Conservation (phyloP, 2,329 filamentous ascomycete genomes). For the Trichophyton schoenleinii region DNA sequence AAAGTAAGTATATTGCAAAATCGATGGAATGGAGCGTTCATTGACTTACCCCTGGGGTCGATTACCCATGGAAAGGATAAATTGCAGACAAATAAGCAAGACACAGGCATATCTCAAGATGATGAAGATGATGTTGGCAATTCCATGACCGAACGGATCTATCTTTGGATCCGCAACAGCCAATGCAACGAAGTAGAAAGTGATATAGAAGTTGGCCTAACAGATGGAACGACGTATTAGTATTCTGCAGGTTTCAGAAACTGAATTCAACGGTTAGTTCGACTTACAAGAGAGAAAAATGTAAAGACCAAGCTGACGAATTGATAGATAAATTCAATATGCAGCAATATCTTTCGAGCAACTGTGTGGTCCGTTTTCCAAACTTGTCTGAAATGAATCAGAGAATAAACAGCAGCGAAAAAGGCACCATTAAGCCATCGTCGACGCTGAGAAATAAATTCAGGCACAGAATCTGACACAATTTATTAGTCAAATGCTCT, state of each 20-base stretch:
- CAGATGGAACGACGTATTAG: constrained; percentile 10
- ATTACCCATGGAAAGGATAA: constrained; percentile 92
- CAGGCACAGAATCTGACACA: constrained; percentile 67
- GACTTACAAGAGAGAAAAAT: constrained; percentile 68
- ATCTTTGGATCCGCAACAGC: constrained; percentile 65
- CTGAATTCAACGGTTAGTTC: neutral
- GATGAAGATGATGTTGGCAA: constrained; percentile 74
- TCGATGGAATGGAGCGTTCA: neutral
- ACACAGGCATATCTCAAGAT: constrained; percentile 75
- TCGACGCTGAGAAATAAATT: constrained; percentile 92
- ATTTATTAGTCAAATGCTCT: constrained; percentile 1
- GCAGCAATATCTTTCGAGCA: constrained; percentile 75
- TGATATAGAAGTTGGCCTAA: constrained; percentile 90
- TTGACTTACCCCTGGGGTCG: constrained; percentile 63
- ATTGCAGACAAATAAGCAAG: constrained; percentile 83
- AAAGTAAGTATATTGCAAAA: neutral
- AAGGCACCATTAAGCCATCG: constrained; percentile 98
- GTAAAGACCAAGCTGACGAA: constrained; percentile 87
- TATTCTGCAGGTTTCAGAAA: neutral
- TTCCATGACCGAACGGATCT: constrained; percentile 83
- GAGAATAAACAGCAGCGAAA: constrained; percentile 94
- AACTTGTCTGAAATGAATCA: constrained; percentile 88
- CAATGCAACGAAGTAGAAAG: constrained; percentile 95
- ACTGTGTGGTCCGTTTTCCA: constrained; percentile 88
- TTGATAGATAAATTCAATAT: constrained; percentile 93